phyloP scores from a whole-genome alignment of 176 grass and related monocot species.

The Triticum monococcum region DNA sequence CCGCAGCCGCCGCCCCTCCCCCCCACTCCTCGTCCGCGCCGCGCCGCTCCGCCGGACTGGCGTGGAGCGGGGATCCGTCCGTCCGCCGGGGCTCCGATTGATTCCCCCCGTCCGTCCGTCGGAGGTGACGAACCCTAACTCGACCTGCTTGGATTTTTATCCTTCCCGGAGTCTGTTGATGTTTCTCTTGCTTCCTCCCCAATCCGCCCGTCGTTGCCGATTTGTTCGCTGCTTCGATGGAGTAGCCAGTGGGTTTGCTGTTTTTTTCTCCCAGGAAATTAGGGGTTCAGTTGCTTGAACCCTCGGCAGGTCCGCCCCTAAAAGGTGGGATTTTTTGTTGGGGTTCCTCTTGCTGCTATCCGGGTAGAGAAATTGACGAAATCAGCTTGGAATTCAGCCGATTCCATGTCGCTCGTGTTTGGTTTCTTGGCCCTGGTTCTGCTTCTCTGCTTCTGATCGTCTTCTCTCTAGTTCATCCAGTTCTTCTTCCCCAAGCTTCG shows the following conservation, averaged over 20 bases:
- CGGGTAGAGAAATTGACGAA: background rate
- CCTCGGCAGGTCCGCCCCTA: slow-evolving; percentile 6
- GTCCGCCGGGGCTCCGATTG: background rate
- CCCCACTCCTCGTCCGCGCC: background rate
- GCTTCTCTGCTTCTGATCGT: background rate
- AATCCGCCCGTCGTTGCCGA: background rate
- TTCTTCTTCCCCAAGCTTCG: background rate
- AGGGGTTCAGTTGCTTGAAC: slow-evolving; percentile 14
- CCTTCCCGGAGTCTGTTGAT: too few relatives aligned
- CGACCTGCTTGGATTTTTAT: background rate
- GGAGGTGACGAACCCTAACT: slow-evolving; percentile 13
- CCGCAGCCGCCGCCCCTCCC: background rate
- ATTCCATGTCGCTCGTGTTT: background rate
- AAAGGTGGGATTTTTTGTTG: background rate
- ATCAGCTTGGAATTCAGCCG: background rate
- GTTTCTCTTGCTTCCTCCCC: background rate
- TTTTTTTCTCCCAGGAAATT: background rate
- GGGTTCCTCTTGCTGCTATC: background rate
- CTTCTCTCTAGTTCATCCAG: background rate
- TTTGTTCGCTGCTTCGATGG: background rate
- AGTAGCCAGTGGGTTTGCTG: background rate
- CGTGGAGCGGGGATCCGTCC: background rate
- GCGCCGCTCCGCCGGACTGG: background rate
- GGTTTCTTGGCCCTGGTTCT: background rate
- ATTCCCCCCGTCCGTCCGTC: background rate